A percentile compares a stretch with the other conserved stretches of the same genome.
These are phyloP conservation scores for Agroathelia rolfsii DNA, from an alignment of 1,284 basidiomycete genomes.

Conservation along the genomic window DNA sequence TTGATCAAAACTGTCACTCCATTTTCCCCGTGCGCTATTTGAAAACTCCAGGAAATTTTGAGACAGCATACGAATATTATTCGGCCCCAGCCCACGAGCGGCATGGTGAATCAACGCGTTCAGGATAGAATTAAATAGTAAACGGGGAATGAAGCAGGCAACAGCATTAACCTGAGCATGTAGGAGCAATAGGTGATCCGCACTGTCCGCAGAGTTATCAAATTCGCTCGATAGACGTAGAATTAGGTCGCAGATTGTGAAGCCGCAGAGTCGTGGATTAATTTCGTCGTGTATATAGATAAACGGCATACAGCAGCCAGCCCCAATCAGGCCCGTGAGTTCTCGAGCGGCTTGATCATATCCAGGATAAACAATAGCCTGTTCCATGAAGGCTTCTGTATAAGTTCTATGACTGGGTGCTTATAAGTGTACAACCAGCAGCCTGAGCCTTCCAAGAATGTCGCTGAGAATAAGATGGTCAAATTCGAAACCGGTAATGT, in stretches of 20 bases:
- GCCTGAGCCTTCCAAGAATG: no score
- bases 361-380: no score
- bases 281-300: constrained; percentile 61
- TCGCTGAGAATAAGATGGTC: no score
- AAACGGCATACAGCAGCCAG: no score
- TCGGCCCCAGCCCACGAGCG: constrained; percentile 44
- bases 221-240: constrained; percentile 1
- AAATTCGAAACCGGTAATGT: no score
- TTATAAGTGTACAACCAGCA: no score
- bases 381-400: no score
- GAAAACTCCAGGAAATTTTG: constrained; percentile 43
- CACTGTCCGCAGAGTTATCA: constrained; percentile 10
- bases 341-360: no score
- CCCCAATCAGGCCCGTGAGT: no score
- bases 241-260: constrained; percentile 11
- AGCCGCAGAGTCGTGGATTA: constrained; percentile 29
- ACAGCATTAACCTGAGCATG: constrained; percentile 49
- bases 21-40: constrained; percentile 23
- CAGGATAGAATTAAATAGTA: constrained; percentile 62
- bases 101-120: no score
- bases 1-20: constrained; percentile 55
- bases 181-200: constrained; percentile 20
- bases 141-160: constrained; percentile 53
- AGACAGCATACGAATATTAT: constrained; percentile 55
- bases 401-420: no score